A percentile compares a stretch with the other conserved stretches of the same genome.
Conservation (phyloP, 768 basidiomycete species). For the Polyporus arcularius region DNA sequence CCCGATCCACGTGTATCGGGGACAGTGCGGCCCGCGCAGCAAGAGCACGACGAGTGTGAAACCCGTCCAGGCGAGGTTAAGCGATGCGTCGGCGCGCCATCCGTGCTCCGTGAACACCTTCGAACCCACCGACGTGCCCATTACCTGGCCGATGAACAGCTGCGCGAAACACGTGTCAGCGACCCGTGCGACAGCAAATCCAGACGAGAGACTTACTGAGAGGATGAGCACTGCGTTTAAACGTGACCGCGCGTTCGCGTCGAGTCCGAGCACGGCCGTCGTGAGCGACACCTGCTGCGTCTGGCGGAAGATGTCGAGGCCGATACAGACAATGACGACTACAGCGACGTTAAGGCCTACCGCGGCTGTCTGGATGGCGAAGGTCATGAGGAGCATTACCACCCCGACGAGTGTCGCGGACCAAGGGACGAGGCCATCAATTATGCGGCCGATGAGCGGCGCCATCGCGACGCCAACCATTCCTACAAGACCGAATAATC, state of each 20-base stretch:
- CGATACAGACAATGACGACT: conserved; percentile 67
- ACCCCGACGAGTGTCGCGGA: conserved; percentile 65
- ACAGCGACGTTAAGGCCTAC: conserved; percentile 72
- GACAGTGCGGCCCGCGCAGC: conserved; percentile 65
- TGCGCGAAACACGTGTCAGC: conserved; percentile 5
- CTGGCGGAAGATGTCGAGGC: conserved; percentile 76
- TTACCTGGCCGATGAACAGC: conserved; percentile 79
- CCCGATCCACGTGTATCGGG: conserved; percentile 61
- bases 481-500: conserved; percentile 51
- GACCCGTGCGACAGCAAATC: not conserved
- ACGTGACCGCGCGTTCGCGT: conserved; percentile 43
- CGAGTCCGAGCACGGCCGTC: conserved; percentile 46
- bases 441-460: conserved; percentile 65
- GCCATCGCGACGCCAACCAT: conserved; percentile 66
- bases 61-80: conserved; percentile 60
- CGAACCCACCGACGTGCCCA: conserved; percentile 77
- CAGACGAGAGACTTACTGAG: conserved; percentile 43
- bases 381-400: conserved; percentile 48
- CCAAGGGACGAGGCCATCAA: conserved; percentile 79
- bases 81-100: conserved; percentile 65
- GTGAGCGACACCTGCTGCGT: conserved; percentile 68
- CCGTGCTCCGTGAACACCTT: conserved; percentile 68
- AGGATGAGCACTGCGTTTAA: conserved; percentile 78
- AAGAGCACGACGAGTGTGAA: conserved; percentile 60
- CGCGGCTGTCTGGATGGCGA: conserved; percentile 65